Conservation (phyloP, 2,329 filamentous ascomycete species). For the Nigrospora oryzae region DNA sequence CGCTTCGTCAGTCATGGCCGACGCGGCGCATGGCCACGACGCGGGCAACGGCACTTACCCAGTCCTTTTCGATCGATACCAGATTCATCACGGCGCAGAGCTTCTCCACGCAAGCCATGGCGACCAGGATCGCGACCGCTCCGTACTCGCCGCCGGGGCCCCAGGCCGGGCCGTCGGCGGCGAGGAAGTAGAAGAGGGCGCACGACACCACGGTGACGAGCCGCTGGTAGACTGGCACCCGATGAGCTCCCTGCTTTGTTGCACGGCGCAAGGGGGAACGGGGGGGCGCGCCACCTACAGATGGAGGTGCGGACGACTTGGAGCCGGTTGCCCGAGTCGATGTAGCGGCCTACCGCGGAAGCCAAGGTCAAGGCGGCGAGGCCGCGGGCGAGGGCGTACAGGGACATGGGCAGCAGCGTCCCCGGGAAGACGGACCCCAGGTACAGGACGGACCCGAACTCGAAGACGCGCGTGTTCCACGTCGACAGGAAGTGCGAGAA, state of each 20-base stretch:
- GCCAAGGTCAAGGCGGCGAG: slow-evolving; percentile 50
- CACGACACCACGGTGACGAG: slow-evolving; percentile 39
- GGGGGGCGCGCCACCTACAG: too few species aligned
- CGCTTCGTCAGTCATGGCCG: too few species aligned
- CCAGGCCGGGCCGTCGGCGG: slow-evolving; percentile 5
- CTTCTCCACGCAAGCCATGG: slow-evolving; percentile 63
- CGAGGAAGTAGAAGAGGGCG: slow-evolving; percentile 30
- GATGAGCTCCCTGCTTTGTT: too few species aligned
- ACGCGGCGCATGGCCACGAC: slow-evolving; percentile 9
- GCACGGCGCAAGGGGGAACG: too few species aligned
- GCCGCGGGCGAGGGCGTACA: slow-evolving; percentile 59
- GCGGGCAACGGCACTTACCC: slow-evolving; percentile 31
- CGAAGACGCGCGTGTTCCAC: slow-evolving; percentile 57
- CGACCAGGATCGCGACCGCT: slow-evolving; percentile 27
- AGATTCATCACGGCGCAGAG: slow-evolving; percentile 55
- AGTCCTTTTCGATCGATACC: slow-evolving; percentile 64
- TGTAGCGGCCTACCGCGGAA: slow-evolving; percentile 45
- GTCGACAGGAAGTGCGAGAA: slow-evolving; percentile 53
- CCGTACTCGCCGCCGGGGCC: slow-evolving; percentile 11
- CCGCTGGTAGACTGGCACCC: slow-evolving; percentile 20
- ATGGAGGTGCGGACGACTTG: slow-evolving; percentile 42
- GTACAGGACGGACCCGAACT: slow-evolving; percentile 54
- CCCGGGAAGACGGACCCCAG: slow-evolving; percentile 45
- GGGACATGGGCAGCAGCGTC: slow-evolving; percentile 56
- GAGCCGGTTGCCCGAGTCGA: slow-evolving; percentile 48